A percentile compares a stretch with the other conserved stretches of the same genome.
These are phyloP conservation scores for Cladosporium sp. DNA, from an alignment of 2,329 filamentous ascomycete genomes.

Conservation along the genomic window DNA sequence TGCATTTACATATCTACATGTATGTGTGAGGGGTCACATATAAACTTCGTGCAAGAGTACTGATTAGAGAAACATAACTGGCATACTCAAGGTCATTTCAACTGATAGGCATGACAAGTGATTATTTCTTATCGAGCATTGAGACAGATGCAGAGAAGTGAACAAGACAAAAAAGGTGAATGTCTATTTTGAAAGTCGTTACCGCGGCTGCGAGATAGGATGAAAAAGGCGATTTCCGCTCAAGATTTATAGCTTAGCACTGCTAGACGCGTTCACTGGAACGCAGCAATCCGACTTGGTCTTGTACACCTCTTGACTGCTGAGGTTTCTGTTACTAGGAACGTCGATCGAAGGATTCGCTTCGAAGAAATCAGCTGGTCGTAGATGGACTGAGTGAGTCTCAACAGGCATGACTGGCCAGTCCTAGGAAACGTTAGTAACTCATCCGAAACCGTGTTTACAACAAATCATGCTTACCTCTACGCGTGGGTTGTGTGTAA, in stretches of 20 bases:
- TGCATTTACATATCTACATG: neutral
- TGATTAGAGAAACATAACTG: neutral
- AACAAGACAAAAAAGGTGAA: no score
- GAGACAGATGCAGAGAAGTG: no score
- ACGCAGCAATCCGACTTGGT: neutral
- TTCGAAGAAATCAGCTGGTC: slow-evolving; percentile 56
- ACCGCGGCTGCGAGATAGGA: neutral
- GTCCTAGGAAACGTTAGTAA: slow-evolving; percentile 40
- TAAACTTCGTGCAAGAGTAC: neutral
- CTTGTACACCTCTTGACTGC: slow-evolving; percentile 7
- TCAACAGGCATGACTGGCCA: slow-evolving; percentile 54
- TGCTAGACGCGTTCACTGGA: neutral
- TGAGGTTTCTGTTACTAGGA: slow-evolving; percentile 32
- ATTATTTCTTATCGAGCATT: neutral
- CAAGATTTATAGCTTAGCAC: neutral
- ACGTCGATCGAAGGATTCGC: slow-evolving; percentile 56
- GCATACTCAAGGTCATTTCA: neutral
- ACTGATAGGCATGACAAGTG: neutral
- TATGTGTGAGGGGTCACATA: neutral
- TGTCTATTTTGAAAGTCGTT: neutral
- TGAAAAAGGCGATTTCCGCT: neutral
- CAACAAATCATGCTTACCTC: slow-evolving; percentile 40
- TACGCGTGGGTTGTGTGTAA: slow-evolving; percentile 53
- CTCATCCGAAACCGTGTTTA: slow-evolving; percentile 39
- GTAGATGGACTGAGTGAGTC: slow-evolving; percentile 49